Base-by-base conservation (phyloP, 2,329 filamentous ascomycete species). In the Macrophomina pseudophaseolina region DNA sequence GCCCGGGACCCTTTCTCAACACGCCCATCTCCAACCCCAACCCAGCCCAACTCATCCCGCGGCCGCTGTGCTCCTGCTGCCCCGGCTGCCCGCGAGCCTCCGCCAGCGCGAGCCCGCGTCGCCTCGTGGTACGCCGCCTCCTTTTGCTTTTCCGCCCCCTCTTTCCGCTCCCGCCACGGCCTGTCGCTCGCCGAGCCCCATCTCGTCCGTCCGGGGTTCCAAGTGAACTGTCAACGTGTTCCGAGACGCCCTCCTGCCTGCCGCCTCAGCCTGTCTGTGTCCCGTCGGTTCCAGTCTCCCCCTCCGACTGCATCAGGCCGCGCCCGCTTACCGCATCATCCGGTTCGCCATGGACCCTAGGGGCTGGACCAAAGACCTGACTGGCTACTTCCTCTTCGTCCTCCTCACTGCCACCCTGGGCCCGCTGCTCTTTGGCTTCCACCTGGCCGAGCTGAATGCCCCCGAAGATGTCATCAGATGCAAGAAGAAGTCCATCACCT, bases 391-490 rank as follows among this genome's bases (percentile, higher is more conserved):
- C 72, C 76, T 95, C 73, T 87, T 92, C 74, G 81, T 95, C 54
- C 86, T 98, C 65, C 80, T 88, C 68, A 84, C 94, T 67, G 88
- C 91, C 51, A 96, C 93, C 0, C 81, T 97, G 18, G 95, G 94
- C 0, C 93, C 95, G 1, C 86, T 98, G 52, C 93, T 97, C 74
- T 99, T 97, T 76, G 95, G 95, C 69, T 97, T 92, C 80, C 94
- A 98, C 79, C 80, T 98, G 76, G 92, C 93, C 72, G 95, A 98
- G 78, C 87, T 99, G 69, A 99, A 99, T 78, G 93, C 94, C 8
- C 95, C 95, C 8, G 90, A 97, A 85, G 90, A 94, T 83, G 92
- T 96, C 74, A 91, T 99, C 73, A 96, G 92, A 66, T 98, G 95
- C 82, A 88, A 88, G 71, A 88, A 88, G 70, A 85, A 86, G 71